A percentile compares a stretch with the other conserved stretches of the same genome.
Evolutionary conservation across 768 basidiomycete genomes (phyloP).

Genomic region (Boletus sensibilis): DNA sequence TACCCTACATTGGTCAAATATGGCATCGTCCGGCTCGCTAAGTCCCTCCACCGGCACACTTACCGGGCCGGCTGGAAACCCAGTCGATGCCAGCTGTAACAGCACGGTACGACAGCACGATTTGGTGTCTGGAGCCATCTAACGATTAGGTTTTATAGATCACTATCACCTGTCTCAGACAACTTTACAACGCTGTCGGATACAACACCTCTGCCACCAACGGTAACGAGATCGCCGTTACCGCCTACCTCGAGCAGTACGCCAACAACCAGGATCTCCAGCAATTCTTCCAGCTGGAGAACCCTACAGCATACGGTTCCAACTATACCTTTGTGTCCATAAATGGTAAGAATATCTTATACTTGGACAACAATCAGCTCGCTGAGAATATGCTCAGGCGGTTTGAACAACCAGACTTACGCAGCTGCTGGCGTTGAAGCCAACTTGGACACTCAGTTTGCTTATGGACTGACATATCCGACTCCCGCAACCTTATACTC

Average conservation of each 20-base stretch:
- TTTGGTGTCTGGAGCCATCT: background rate
- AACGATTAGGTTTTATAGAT: conserved; percentile 28
- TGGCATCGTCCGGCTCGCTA: background rate
- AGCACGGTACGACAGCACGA: conserved; percentile 19
- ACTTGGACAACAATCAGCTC: background rate
- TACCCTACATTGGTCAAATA: conserved; percentile 36
- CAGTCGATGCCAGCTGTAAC: conserved; percentile 50
- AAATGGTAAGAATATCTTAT: conserved; percentile 40
- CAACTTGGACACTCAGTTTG: conserved; percentile 66
- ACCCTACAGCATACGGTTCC: conserved; percentile 48
- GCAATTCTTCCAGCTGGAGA: conserved; percentile 48
- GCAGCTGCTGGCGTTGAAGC: conserved; percentile 60
- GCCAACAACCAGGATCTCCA: conserved; percentile 54
- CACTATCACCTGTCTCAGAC: conserved; percentile 52
- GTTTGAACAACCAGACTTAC: conserved; percentile 56
- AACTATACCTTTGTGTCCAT: conserved; percentile 55
- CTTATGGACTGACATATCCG: conserved; percentile 61
- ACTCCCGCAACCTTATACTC: conserved; percentile 60
- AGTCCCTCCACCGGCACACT: conserved; percentile 13
- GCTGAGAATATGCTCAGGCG: conserved; percentile 41
- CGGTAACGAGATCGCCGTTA: conserved; percentile 53
- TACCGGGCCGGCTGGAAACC: conserved; percentile 34
- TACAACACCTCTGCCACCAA: conserved; percentile 43
- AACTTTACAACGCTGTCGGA: conserved; percentile 53
- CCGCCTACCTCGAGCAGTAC: conserved; percentile 53